Conservation (phyloP, 345 rosid species). For the Geranium rotundifolium region DNA sequence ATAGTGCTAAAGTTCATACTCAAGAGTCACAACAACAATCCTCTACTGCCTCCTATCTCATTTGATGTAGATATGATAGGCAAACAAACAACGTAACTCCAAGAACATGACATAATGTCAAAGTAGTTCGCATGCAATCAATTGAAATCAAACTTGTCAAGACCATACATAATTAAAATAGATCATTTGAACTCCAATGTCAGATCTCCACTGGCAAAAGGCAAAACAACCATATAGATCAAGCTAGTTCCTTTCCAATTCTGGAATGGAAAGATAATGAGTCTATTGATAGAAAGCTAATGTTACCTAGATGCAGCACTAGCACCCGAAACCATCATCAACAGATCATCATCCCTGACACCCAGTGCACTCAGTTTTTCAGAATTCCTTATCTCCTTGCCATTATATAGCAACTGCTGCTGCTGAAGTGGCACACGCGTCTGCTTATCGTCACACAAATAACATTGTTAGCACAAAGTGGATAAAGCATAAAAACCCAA, state of each 20-base stretch:
- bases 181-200: background rate
- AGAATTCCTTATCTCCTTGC: conserved; percentile 61
- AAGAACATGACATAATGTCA: background rate
- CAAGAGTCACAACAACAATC: background rate
- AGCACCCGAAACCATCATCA: conserved; percentile 76
- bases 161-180: too few species aligned
- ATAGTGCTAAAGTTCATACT: background rate
- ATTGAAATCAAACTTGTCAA: background rate
- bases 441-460: conserved; percentile 29
- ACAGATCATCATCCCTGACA: conserved; percentile 77
- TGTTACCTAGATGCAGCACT: conserved; percentile 10
- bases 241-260: background rate
- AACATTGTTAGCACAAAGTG: background rate
- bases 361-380: conserved; percentile 82
- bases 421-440: conserved; percentile 72
- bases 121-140: background rate
- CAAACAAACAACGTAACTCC: background rate
- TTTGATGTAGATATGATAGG: background rate
- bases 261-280: background rate
- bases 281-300: background rate
- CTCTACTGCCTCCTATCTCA: background rate
- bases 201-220: background rate
- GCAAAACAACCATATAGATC: background rate
- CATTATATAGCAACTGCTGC: conserved; percentile 80
- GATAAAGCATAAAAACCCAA: background rate